Evolutionary conservation across 768 basidiomycete species (phyloP), one percentile per base, ranked within the genome.

Genomic region (Pleurotus cornucopiae): DNA sequence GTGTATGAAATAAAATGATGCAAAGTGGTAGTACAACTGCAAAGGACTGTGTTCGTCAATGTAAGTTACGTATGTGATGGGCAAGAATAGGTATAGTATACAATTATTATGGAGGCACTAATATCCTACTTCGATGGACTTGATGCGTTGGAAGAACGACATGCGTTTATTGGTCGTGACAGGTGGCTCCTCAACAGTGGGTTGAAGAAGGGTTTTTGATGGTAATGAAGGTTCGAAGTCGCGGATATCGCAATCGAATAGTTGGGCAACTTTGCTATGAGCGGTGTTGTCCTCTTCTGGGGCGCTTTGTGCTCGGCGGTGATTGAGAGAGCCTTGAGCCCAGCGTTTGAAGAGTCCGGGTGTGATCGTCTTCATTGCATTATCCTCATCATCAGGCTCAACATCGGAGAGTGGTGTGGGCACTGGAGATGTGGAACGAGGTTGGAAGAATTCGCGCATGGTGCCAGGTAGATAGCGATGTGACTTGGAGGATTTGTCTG

Each of bases 381-480:
- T 55, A 13, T 34, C 21, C 5, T 64, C 62, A 39, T 37, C 23
- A 56, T 61, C 60, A 40, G 58, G 30, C 11, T 57, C 23, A 6
- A 23, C 48, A 47, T 26, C 26, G 25, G 58, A 48, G 37, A 44
- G 16, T 34, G 59, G 5, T 4, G 68, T 60, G 34, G 68, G 60
- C 45, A 69, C 62, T 4, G 80, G 73, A 13, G 80, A 76, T 12
- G 64, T 56, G 4, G 81, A 68, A 1, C 77, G 79, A 49, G 81
- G 72, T 23, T 73, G 69, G 61, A 89, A 86, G 52, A 89, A 72
- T 16, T 75, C 81, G 61, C 76, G 80, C 55, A 88, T 81, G 61
- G 83, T 85, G 60, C 78, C 82, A 46, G 84, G 79, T 68, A 89
- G 76, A 12, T 82, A 84, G 23, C 78, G 67, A 59, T 64, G 48